Percentiles rank a stretch among this genome's conserved stretches.
Evolutionary conservation across 176 grass and related monocot genomes (phyloP).

Genomic region (Avena atlantica): DNA sequence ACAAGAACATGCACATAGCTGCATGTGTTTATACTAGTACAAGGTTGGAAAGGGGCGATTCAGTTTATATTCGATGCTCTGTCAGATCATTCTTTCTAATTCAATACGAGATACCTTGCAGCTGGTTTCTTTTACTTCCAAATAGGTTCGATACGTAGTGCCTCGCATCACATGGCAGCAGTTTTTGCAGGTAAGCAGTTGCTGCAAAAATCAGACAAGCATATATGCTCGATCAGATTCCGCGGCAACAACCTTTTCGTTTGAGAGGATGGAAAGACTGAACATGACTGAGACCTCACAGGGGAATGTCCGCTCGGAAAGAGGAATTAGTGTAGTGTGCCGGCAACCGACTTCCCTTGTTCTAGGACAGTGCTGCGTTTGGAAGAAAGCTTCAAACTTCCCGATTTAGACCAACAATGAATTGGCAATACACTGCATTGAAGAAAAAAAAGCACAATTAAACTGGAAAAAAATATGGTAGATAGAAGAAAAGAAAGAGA

Average conservation of each 20-base stretch:
- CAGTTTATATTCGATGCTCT: neutral
- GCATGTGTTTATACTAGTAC: too few species aligned
- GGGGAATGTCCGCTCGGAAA: neutral
- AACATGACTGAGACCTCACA: neutral
- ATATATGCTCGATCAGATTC: conserved; percentile 8
- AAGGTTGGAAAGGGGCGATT: neutral
- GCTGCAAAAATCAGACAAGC: neutral
- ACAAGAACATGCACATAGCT: too few species aligned
- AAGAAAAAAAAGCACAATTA: neutral
- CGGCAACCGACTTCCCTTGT: neutral
- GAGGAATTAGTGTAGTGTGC: neutral
- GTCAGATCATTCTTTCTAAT: neutral
- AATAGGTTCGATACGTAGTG: neutral
- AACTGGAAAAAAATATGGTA: neutral
- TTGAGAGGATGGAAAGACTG: neutral
- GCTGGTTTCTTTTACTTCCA: neutral
- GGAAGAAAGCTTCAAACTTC: neutral
- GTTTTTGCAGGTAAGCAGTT: neutral
- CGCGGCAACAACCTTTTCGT: neutral
- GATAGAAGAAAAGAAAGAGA: too few species aligned
- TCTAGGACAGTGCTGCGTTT: neutral
- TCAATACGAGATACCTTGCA: neutral
- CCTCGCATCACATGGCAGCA: neutral
- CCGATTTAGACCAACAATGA: neutral
- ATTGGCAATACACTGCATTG: neutral